Conservation (phyloP, 208 protist species). For the Leishmania aethiopica region DNA sequence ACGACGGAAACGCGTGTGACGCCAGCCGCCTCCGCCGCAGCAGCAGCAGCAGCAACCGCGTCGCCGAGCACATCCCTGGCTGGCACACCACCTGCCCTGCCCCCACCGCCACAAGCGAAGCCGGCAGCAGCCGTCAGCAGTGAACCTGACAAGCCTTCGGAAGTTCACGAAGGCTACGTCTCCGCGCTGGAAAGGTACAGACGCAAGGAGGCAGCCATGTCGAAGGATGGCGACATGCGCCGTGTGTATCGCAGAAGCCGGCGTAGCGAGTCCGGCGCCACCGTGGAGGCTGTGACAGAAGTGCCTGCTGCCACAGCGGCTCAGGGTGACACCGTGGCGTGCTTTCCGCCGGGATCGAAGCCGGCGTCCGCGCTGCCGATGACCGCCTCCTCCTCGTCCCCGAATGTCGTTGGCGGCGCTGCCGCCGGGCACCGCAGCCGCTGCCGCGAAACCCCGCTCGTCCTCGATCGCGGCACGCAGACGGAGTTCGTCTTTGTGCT, state of each 20-base stretch:
- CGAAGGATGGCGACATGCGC: background rate
- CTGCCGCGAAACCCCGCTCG: background rate
- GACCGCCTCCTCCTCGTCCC: background rate
- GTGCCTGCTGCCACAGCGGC: background rate
- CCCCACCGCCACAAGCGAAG: background rate
- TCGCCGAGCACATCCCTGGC: background rate
- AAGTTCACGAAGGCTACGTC: background rate
- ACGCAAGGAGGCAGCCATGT: background rate
- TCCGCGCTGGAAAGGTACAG: background rate
- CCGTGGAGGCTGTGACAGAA: background rate
- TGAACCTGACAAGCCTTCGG: background rate
- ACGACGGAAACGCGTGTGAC: background rate
- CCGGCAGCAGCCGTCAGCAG: background rate
- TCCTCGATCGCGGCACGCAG: conserved; percentile 10
- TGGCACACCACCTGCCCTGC: background rate
- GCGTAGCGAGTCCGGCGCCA: background rate
- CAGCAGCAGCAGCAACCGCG: background rate
- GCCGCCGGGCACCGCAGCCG: background rate
- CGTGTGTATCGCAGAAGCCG: background rate
- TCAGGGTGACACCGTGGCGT: background rate
- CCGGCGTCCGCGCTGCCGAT: background rate
- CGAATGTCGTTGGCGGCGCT: background rate
- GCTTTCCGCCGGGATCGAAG: background rate
- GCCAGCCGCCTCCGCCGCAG: background rate
- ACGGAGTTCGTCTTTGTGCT: conserved; percentile 32